Percentiles rank a stretch among this genome's conserved stretches.
Evolutionary conservation across 805 yeast species (phyloP).

Genomic region (Metschnikowia drakensbergensis): DNA sequence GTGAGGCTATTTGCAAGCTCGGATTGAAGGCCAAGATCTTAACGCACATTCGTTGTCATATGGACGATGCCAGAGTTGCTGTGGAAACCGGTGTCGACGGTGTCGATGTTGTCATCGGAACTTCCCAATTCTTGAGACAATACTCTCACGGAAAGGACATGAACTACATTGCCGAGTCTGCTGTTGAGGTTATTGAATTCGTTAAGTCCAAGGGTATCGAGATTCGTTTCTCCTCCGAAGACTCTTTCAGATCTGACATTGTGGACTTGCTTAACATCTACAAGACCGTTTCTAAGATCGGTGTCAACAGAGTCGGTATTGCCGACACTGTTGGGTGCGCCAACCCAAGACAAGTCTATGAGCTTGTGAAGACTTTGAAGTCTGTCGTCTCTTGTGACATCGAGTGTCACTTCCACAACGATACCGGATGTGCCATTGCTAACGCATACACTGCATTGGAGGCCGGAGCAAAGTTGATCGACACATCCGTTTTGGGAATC

Average conservation of each 20-base stretch:
- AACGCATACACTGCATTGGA: constrained; percentile 61
- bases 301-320: constrained; percentile 60
- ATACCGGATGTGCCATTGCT: constrained; percentile 62
- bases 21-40: constrained; percentile 56
- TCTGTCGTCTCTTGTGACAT: constrained; percentile 57
- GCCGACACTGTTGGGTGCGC: constrained; percentile 66
- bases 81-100: constrained; percentile 64
- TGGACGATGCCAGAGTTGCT: constrained; percentile 59
- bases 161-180: constrained; percentile 54
- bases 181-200: constrained; percentile 56
- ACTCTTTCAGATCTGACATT: constrained; percentile 57
- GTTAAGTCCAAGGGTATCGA: constrained; percentile 59
- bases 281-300: constrained; percentile 58
- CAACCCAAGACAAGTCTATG: constrained; percentile 60
- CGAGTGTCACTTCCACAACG: constrained; percentile 61
- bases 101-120: constrained; percentile 58
- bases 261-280: constrained; percentile 57
- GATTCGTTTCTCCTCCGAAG: constrained; percentile 56
- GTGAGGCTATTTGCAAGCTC: constrained; percentile 57
- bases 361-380: constrained; percentile 54
- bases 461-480: constrained; percentile 59
- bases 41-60: constrained; percentile 59
- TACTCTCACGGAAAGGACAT: constrained; percentile 60
- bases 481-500: constrained; percentile 56
- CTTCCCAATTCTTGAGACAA: constrained; percentile 54